Conservation (phyloP, 2,329 filamentous ascomycete genomes). For the Neofusicoccum sp. region DNA sequence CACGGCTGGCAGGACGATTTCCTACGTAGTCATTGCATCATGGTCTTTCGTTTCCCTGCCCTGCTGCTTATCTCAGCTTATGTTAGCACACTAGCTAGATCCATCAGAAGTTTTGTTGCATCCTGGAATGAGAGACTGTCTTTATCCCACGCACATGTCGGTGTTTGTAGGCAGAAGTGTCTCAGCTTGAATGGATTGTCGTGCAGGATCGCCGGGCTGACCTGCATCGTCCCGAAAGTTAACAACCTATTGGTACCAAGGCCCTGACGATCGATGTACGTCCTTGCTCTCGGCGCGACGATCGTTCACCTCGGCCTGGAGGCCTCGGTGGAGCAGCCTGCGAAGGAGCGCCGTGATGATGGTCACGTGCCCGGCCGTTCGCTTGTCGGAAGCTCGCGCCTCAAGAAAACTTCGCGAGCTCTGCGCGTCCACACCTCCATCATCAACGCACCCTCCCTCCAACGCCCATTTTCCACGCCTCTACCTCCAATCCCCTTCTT, state of each 20-base stretch:
- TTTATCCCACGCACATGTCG: not conserved
- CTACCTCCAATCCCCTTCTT: constrained; percentile 16
- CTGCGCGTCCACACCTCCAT: constrained; percentile 21
- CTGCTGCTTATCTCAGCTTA: not conserved
- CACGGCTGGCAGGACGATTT: not conserved
- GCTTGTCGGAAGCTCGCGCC: constrained; percentile 6
- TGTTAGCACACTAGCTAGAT: constrained; percentile 8
- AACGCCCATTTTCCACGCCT: constrained; percentile 9
- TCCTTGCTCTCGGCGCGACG: constrained; percentile 10
- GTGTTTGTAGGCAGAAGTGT: not conserved
- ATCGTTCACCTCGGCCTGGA: constrained; percentile 7
- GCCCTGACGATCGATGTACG: constrained; percentile 8
- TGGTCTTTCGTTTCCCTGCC: constrained; percentile 11
- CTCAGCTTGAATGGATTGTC: not conserved
- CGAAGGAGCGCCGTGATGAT: not conserved
- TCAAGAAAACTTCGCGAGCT: constrained; percentile 12
- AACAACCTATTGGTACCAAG: constrained; percentile 4
- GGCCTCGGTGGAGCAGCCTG: not conserved
- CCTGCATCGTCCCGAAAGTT: constrained; percentile 8
- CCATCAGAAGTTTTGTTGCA: constrained; percentile 6
- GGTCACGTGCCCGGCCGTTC: not conserved
- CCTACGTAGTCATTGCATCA: constrained; percentile 14
- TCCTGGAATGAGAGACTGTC: constrained; percentile 5
- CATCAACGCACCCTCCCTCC: constrained; percentile 19
- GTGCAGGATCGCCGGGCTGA: constrained; percentile 14